Evolutionary conservation across 192 early-diverging fungal genomes (phyloP), one percentile per base, ranked within the genome.

Genomic region (Spinellus fusiger): DNA sequence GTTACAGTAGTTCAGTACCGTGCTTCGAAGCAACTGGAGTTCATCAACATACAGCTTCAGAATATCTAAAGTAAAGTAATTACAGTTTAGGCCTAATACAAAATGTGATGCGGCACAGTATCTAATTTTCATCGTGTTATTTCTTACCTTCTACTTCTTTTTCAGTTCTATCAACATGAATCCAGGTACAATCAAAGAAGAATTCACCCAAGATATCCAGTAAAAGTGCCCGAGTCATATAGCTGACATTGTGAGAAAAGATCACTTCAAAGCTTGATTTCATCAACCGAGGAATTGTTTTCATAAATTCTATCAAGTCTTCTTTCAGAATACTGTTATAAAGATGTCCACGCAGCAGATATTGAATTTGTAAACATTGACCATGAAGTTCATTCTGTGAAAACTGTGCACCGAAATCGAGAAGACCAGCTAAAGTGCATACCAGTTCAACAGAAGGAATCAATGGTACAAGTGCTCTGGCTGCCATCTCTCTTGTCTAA

Each of bases 401-500:
- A 12, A 71, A 29, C 1, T 64, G 61, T 26, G 68, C 52, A 37
- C 78, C 70, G 10, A 71, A 56, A 7, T 75, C 60, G 25, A 84
- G 52, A 12, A 93, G 68, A 6, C 76, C 65, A 1, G 68, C 26
- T 0, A 92, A 61, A 28, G 80, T 68, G 44, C 68, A 61, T 32
- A 84, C 74, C 16, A 90, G 63, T 12, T 82, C 65, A n/a, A 78
- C 63, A n/a, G 84, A 81, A 5, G 84, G 71, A 4, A 96, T 66
- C 52, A 96, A 64, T 3, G 93, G 83, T 6, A 88, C 85, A 50
- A 89, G 75, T 0, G 94, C 91, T 29, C 92, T 78, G 2, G 89
- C 88, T 0, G 91, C 83, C 82, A 95, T 91, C 66, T 94, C 93
- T 47, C 94, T 80, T 0, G 87, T 91, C 73, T 91, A 80, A 65